phyloP scores from a whole-genome alignment of 306 rosid species.

The Corylus americana region DNA sequence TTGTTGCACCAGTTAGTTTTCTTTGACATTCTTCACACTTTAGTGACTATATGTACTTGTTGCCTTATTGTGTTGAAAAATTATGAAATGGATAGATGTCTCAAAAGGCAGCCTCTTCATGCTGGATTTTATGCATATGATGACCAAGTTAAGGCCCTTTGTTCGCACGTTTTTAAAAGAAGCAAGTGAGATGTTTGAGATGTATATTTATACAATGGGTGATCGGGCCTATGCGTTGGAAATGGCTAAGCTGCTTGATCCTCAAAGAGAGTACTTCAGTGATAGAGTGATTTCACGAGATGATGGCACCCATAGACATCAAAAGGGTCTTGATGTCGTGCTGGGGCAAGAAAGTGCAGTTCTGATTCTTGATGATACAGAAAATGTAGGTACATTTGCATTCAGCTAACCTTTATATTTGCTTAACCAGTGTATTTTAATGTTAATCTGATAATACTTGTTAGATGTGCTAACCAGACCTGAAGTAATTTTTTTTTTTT shows the following conservation, averaged over 20 bases:
- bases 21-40: conserved; percentile 2
- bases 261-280: conserved; percentile 68
- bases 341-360: conserved; percentile 89
- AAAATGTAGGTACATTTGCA: conserved; percentile 57
- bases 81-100: conserved; percentile 49
- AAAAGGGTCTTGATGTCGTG: conserved; percentile 87
- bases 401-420: conserved; percentile 4
- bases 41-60: not conserved
- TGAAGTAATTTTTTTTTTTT: not conserved
- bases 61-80: conserved; percentile 10
- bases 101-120: conserved; percentile 70
- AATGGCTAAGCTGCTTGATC: conserved; percentile 92
- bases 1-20: conserved; percentile 8
- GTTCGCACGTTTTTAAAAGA: conserved; percentile 76
- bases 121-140: conserved; percentile 64
- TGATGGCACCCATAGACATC: conserved; percentile 86
- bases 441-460: not conserved
- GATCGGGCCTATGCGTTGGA: conserved; percentile 84
- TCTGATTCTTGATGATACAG: conserved; percentile 90
- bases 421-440: conserved; percentile 11
- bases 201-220: conserved; percentile 95
- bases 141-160: conserved; percentile 93
- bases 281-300: conserved; percentile 83
- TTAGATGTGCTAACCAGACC: not conserved
- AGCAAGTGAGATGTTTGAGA: conserved; percentile 70